Evolutionary conservation across 2,329 filamentous ascomycete genomes (phyloP).

Genomic region (Fusarium bulbicola): DNA sequence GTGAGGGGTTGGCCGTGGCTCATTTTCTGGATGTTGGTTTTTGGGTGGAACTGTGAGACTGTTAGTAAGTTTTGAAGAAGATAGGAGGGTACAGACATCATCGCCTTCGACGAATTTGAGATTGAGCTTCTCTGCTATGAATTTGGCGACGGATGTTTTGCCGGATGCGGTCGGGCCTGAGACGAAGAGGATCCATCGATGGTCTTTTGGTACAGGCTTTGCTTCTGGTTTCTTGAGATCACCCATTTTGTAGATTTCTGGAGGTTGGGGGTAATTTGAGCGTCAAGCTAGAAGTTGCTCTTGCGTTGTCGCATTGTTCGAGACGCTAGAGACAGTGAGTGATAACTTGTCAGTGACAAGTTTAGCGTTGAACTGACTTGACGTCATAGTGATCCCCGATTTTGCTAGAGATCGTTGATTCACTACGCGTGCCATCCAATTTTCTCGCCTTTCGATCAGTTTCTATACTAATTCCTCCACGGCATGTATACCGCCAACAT

Average conservation of each 20-base stretch:
- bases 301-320: background rate
- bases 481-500: too few relatives aligned
- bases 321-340: too few relatives aligned
- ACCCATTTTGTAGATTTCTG: background rate
- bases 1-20: conserved; percentile 20
- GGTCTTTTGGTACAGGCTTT: background rate
- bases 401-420: background rate
- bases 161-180: conserved; percentile 27
- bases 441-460: background rate
- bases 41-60: conserved; percentile 12
- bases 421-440: background rate
- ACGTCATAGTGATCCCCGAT: conserved; percentile 11
- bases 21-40: conserved; percentile 27
- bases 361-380: background rate
- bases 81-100: background rate
- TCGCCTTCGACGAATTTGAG: conserved; percentile 29
- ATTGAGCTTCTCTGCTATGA: conserved; percentile 9
- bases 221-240: background rate
- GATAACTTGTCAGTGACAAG: background rate
- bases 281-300: rapidly evolving
- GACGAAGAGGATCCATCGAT: conserved; percentile 31
- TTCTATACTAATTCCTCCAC: too few relatives aligned
- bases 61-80: background rate
- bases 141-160: conserved; percentile 21
- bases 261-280: rapidly evolving